Evolutionary conservation across 2,329 filamentous ascomycete species (phyloP).

Genomic region (Leptographium wingfieldii): DNA sequence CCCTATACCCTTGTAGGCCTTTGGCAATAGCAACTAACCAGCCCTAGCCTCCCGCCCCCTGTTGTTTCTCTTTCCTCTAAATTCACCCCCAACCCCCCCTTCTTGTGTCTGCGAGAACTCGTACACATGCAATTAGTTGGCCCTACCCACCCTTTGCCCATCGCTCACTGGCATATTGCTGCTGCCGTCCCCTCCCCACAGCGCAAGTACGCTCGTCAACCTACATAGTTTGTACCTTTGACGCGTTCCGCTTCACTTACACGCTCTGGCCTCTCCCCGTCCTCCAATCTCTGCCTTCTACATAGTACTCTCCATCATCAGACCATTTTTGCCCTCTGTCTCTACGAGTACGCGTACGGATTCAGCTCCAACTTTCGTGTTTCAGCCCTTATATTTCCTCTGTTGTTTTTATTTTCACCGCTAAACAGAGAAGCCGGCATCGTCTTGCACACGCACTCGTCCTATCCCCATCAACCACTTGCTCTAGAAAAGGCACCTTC

Average conservation of each 20-base stretch:
- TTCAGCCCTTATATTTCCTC: neutral
- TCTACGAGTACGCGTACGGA: neutral
- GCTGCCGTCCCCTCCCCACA: neutral
- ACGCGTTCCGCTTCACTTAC: neutral
- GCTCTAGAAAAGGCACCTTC: neutral
- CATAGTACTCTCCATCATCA: neutral
- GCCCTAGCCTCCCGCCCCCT: slow-evolving; percentile 8
- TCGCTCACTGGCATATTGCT: neutral
- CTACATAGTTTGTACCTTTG: neutral
- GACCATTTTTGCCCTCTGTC: neutral
- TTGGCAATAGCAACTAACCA: slow-evolving; percentile 7
- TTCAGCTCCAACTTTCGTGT: neutral
- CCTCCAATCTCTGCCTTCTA: neutral
- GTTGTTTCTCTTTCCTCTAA: neutral
- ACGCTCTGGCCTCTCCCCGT: neutral
- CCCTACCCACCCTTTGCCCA: neutral
- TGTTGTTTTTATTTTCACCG: neutral
- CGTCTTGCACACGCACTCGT: neutral
- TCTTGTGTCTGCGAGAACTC: neutral
- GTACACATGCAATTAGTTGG: neutral
- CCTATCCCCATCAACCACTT: slow-evolving; percentile 2
- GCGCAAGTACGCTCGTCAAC: neutral
- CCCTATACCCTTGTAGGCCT: slow-evolving; percentile 3
- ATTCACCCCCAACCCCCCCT: neutral
- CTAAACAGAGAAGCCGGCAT: neutral